Evolutionary conservation across 768 basidiomycete genomes (phyloP).

Genomic region (Sistotremastrum niveocremeum): DNA sequence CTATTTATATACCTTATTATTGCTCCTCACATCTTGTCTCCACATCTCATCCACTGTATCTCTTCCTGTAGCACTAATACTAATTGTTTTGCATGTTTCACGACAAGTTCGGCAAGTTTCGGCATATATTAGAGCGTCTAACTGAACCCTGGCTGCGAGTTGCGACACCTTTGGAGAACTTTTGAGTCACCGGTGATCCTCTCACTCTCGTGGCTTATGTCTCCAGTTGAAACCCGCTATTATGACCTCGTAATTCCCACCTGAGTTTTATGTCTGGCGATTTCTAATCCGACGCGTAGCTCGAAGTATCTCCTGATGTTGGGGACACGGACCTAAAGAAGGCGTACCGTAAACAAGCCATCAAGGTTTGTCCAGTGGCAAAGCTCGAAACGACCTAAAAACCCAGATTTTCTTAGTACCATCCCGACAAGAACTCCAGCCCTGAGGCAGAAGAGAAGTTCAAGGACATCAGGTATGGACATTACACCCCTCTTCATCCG

Average conservation of each 20-base stretch:
- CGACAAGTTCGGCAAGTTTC: too few relatives aligned
- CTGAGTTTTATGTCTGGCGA: conserved; percentile 2
- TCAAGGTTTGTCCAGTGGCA: conserved; percentile 46
- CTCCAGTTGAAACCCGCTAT: conserved; percentile 84
- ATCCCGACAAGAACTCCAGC: conserved; percentile 90
- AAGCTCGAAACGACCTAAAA: conserved; percentile 1
- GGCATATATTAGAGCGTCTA: too few relatives aligned
- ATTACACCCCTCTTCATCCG: background rate
- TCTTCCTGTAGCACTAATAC: conserved; percentile 10
- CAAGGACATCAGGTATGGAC: conserved; percentile 78
- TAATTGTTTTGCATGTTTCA: conserved; percentile 10
- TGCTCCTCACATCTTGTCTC: conserved; percentile 17
- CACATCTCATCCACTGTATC: conserved; percentile 8
- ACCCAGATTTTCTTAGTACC: conserved; percentile 39
- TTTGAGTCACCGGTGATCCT: conserved; percentile 1
- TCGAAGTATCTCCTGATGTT: conserved; percentile 59
- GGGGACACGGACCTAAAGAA: conserved; percentile 82
- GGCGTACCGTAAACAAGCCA: conserved; percentile 87
- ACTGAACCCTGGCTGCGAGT: too few relatives aligned
- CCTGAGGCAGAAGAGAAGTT: conserved; percentile 93
- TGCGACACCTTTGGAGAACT: background rate
- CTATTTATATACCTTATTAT: too few relatives aligned
- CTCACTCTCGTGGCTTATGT: conserved; percentile 28
- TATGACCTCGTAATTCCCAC: conserved; percentile 53
- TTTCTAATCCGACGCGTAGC: conserved; percentile 24